Evolutionary conservation across 2,329 filamentous ascomycete genomes (phyloP).

Genomic region (Pezicula neosporulosa): DNA sequence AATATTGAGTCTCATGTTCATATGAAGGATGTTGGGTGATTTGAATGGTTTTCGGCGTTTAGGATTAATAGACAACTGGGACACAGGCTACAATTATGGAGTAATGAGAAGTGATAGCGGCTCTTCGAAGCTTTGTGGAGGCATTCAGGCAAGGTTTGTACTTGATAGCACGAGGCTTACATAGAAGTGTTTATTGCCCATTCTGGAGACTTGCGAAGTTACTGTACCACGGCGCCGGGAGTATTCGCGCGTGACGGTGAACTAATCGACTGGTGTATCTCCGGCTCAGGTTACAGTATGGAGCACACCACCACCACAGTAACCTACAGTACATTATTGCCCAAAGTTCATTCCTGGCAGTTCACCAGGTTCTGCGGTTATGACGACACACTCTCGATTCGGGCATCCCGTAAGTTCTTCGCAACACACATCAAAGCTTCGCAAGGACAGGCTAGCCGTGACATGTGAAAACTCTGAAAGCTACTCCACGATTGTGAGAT

Average conservation of each 20-base stretch:
- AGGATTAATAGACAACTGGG: background rate
- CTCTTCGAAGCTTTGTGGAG: background rate
- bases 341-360: no score
- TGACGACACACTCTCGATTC: background rate
- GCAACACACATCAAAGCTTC: background rate
- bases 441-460: background rate
- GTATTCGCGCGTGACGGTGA: no score
- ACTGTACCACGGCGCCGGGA: no score
- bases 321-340: no score
- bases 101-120: background rate
- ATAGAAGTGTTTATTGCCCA: no score
- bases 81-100: background rate
- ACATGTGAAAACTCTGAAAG: background rate
- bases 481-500: no score
- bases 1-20: slow-evolving; percentile 13
- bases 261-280: no score
- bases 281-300: no score
- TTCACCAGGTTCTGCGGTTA: no score
- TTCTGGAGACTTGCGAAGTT: no score
- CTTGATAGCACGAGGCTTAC: background rate
- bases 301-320: no score
- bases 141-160: background rate
- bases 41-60: background rate
- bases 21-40: slow-evolving; percentile 12
- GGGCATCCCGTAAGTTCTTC: background rate